Percentiles rank a stretch among this genome's conserved stretches.
These are phyloP conservation scores for Diaporthe eres DNA, from an alignment of 2,329 filamentous ascomycete genomes.

Conservation along the genomic window DNA sequence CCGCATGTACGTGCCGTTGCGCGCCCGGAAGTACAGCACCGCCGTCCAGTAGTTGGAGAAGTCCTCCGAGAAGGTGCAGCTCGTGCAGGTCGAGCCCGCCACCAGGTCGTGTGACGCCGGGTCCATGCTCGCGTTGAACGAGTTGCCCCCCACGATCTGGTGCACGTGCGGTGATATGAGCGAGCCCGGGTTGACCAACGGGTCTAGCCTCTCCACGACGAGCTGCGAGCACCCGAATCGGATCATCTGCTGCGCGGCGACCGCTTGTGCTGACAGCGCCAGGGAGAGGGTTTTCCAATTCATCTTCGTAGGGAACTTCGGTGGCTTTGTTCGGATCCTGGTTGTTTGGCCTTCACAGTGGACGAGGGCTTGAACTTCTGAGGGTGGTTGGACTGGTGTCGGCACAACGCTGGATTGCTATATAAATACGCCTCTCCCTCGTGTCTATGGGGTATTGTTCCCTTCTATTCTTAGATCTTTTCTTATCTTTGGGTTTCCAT, in stretches of 20 bases:
- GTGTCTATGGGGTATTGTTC: too few relatives aligned
- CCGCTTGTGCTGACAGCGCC: background rate
- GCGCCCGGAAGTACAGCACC: conserved; percentile 29
- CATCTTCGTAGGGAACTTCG: background rate
- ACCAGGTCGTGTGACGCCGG: conserved; percentile 30
- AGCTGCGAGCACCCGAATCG: conserved; percentile 44
- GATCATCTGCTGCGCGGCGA: conserved; percentile 19
- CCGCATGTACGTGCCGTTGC: conserved; percentile 34
- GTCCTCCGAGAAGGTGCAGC: conserved; percentile 33
- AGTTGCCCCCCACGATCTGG: conserved; percentile 65
- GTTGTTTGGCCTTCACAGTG: conserved; percentile 51
- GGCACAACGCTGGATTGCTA: conserved; percentile 15
- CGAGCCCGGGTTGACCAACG: conserved; percentile 53
- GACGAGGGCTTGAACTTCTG: conserved; percentile 45
- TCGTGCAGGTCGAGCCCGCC: conserved; percentile 53
- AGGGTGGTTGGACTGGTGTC: conserved; percentile 47
- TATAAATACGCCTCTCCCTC: background rate
- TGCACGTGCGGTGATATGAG: conserved; percentile 68
- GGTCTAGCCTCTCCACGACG: conserved; percentile 44
- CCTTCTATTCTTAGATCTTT: background rate
- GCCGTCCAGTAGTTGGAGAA: conserved; percentile 39
- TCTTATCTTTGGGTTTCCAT: background rate
- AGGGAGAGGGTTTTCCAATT: background rate
- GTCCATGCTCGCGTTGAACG: conserved; percentile 57
- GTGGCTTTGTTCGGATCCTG: background rate